Evolutionary conservation across 768 basidiomycete genomes (phyloP).

Genomic region (Nidula microcarpa): DNA sequence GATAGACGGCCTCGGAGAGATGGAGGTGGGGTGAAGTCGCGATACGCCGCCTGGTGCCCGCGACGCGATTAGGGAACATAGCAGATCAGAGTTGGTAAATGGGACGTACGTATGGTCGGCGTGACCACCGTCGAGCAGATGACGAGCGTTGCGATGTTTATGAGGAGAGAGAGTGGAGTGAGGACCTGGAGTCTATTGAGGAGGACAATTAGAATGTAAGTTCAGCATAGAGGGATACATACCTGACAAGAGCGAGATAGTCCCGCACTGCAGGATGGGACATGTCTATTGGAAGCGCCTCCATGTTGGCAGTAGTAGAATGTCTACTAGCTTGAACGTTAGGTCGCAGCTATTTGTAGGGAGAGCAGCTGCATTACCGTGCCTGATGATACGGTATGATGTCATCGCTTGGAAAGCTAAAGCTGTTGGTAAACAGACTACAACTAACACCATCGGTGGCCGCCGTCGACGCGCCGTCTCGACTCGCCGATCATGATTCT

Average conservation of each 20-base stretch:
- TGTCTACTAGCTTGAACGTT: too few relatives aligned
- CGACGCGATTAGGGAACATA: neutral
- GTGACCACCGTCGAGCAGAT: constrained; percentile 66
- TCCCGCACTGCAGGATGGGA: constrained; percentile 61
- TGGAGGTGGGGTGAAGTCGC: constrained; percentile 56
- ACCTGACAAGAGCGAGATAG: constrained; percentile 64
- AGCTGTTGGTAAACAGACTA: too few relatives aligned
- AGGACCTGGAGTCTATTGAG: constrained; percentile 70
- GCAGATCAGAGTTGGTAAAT: too few relatives aligned
- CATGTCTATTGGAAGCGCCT: constrained; percentile 53
- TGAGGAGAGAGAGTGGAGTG: constrained; percentile 79
- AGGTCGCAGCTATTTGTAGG: too few relatives aligned
- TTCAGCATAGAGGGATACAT: constrained; percentile 4
- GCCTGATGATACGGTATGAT: too few relatives aligned
- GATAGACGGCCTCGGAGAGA: constrained; percentile 61
- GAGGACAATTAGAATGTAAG: neutral
- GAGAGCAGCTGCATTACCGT: too few relatives aligned
- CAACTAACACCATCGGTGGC: too few relatives aligned
- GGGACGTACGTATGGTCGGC: constrained; percentile 51
- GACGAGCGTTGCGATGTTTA: constrained; percentile 70
- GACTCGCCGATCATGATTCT: too few relatives aligned
- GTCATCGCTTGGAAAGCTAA: too few relatives aligned
- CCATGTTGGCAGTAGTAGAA: constrained; percentile 31
- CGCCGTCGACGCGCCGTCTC: too few relatives aligned
- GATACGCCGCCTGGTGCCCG: constrained; percentile 41